These are phyloP conservation scores for Closterium sp. DNA, from an alignment of 139 green algal species.

Conservation along the genomic window DNA sequence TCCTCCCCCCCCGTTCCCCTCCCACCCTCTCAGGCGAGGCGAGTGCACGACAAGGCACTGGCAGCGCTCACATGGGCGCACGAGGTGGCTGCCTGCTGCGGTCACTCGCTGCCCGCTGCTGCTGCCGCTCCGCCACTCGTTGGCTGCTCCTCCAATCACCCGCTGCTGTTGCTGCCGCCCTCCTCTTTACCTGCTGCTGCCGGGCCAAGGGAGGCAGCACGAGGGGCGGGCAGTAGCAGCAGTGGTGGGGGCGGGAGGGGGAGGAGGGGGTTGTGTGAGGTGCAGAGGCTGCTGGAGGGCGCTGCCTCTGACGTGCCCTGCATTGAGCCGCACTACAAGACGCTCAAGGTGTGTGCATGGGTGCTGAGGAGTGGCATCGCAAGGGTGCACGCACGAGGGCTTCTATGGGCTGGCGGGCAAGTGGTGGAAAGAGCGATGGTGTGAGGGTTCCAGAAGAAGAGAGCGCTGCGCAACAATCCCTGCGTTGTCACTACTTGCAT, in stretches of 20 bases:
- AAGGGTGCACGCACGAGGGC: too few relatives aligned
- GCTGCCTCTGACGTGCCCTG: background rate
- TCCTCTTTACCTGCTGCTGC: background rate
- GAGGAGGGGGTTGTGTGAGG: background rate
- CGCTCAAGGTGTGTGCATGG: conserved; percentile 12
- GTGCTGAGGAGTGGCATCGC: too few relatives aligned
- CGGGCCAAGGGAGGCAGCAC: background rate
- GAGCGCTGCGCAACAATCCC: background rate
- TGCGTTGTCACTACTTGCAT: background rate
- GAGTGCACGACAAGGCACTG: background rate
- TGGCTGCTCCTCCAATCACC: background rate
- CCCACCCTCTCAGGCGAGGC: background rate
- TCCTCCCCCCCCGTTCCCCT: background rate
- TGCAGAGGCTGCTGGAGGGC: conserved; percentile 11
- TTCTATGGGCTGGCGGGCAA: too few relatives aligned
- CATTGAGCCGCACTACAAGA: conserved; percentile 22
- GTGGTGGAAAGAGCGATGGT: too few relatives aligned
- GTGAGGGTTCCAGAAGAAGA: too few relatives aligned
- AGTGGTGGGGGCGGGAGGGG: background rate
- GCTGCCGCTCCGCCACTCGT: background rate
- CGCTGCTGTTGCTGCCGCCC: background rate
- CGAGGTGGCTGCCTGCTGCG: conserved; percentile 4
- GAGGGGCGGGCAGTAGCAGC: background rate
- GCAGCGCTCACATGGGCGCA: conserved; percentile 19
- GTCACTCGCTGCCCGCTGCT: background rate